These are phyloP conservation scores for Diaporthe batatas DNA, from an alignment of 2,329 filamentous ascomycete species.

Conservation along the genomic window DNA sequence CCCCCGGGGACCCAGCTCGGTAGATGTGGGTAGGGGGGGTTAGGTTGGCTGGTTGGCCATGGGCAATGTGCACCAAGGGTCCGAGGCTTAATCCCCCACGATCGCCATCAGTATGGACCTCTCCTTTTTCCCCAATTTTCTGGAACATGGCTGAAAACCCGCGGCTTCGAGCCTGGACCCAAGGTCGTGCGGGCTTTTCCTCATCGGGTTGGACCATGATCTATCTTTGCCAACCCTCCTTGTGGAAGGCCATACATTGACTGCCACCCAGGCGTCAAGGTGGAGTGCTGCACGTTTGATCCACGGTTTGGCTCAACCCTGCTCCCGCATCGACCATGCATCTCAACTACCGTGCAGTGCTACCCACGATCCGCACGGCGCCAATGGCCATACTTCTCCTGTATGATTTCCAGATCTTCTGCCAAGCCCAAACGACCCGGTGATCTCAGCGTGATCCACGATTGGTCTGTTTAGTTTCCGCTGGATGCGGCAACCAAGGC, in stretches of 20 bases:
- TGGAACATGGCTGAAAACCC: conserved; percentile 32
- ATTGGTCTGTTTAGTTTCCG: conserved; percentile 34
- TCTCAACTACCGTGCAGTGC: conserved; percentile 31
- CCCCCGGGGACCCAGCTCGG: background rate
- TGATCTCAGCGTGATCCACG: background rate
- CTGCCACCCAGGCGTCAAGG: background rate
- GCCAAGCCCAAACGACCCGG: conserved; percentile 29
- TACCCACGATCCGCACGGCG: conserved; percentile 10
- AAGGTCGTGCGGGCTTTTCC: conserved; percentile 11
- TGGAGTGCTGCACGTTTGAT: conserved; percentile 37
- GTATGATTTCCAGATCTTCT: conserved; percentile 36
- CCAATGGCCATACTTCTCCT: conserved; percentile 31
- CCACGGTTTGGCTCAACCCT: conserved; percentile 41
- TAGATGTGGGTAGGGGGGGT: background rate
- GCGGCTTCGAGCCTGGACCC: conserved; percentile 9
- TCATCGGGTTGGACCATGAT: conserved; percentile 1
- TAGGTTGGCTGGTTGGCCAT: background rate
- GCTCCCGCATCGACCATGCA: conserved; percentile 32
- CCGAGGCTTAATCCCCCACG: conserved; percentile 26
- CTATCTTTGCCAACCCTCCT: conserved; percentile 3
- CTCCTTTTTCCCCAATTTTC: conserved; percentile 34
- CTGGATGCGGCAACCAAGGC: conserved; percentile 17
- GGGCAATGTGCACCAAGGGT: conserved; percentile 7
- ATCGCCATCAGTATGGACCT: conserved; percentile 1
- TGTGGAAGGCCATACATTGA: background rate